Conservation (phyloP, 2,329 filamentous ascomycete species). For the Lachnellula hyalina region DNA sequence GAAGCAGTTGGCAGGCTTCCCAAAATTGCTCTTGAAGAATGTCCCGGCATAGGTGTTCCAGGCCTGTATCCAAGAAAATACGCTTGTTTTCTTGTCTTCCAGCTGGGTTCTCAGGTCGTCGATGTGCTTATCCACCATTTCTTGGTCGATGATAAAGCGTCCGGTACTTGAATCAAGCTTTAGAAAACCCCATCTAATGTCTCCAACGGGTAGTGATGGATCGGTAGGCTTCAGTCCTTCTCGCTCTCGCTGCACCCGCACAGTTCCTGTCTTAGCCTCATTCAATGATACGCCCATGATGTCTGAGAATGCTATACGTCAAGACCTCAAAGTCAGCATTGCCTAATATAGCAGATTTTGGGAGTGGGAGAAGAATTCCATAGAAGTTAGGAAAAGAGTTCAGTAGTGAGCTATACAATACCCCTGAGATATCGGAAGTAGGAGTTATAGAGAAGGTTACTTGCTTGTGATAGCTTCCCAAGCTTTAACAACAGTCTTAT, state of each 20-base stretch:
- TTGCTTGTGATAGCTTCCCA: slow-evolving; percentile 49
- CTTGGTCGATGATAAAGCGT: slow-evolving; percentile 49
- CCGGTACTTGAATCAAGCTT: slow-evolving; percentile 44
- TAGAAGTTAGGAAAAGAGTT: too few species aligned
- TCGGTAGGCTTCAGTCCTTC: slow-evolving; percentile 14
- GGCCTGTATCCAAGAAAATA: slow-evolving; percentile 54
- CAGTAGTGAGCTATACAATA: too few species aligned
- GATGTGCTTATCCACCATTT: slow-evolving; percentile 50
- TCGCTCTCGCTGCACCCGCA: slow-evolving; percentile 33
- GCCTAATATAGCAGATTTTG: too few species aligned
- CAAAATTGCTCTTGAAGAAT: slow-evolving; percentile 55
- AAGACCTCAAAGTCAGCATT: too few species aligned
- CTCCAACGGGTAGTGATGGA: slow-evolving; percentile 42
- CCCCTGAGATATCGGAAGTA: too few species aligned
- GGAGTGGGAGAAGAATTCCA: too few species aligned
- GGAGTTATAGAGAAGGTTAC: too few species aligned
- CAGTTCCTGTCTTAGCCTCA: slow-evolving; percentile 50
- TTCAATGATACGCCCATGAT: slow-evolving; percentile 56
- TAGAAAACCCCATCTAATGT: slow-evolving; percentile 56
- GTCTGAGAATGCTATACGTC: slow-evolving; percentile 39
- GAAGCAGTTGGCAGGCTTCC: slow-evolving; percentile 48
- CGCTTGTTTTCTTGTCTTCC: slow-evolving; percentile 41
- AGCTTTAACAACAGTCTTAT: slow-evolving; percentile 46
- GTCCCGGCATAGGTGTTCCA: slow-evolving; percentile 54
- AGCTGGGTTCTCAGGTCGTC: slow-evolving; percentile 52